Percentiles rank a stretch among this genome's conserved stretches.
These are phyloP conservation scores for Isatis lusitanica DNA, from an alignment of 441 rosid genomes.

Conservation along the genomic window DNA sequence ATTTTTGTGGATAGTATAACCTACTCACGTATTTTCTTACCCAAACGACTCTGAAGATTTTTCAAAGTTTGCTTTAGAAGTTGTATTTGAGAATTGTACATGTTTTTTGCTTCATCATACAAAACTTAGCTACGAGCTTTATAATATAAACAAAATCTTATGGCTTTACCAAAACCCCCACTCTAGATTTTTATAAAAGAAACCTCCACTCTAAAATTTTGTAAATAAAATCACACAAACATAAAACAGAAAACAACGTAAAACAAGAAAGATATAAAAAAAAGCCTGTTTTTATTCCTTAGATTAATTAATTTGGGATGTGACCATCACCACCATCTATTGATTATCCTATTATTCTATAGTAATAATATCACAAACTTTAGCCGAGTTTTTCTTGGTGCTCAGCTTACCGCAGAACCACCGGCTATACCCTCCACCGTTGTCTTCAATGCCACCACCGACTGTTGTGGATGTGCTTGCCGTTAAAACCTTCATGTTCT, in stretches of 20 bases:
- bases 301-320: background rate
- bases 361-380: conserved; percentile 32
- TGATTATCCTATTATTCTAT: conserved; percentile 18
- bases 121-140: background rate
- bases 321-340: background rate
- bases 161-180: conserved; percentile 7
- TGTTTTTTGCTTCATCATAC: background rate
- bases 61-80: background rate
- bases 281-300: conserved; percentile 4
- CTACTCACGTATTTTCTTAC: background rate
- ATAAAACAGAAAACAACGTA: background rate
- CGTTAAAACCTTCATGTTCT: conserved; percentile 21
- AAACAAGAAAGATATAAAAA: background rate
- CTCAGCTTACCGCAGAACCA: conserved; percentile 31
- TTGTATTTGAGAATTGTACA: background rate
- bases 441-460: conserved; percentile 23
- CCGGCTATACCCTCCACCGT: conserved; percentile 20
- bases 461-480: conserved; percentile 15
- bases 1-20: background rate
- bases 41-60: background rate
- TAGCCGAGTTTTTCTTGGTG: conserved; percentile 35
- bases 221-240: background rate
- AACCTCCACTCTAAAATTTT: background rate
- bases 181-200: background rate
- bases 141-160: background rate